Evolutionary conservation across 768 basidiomycete species (phyloP).

Genomic region (Kondoa subrosea): DNA sequence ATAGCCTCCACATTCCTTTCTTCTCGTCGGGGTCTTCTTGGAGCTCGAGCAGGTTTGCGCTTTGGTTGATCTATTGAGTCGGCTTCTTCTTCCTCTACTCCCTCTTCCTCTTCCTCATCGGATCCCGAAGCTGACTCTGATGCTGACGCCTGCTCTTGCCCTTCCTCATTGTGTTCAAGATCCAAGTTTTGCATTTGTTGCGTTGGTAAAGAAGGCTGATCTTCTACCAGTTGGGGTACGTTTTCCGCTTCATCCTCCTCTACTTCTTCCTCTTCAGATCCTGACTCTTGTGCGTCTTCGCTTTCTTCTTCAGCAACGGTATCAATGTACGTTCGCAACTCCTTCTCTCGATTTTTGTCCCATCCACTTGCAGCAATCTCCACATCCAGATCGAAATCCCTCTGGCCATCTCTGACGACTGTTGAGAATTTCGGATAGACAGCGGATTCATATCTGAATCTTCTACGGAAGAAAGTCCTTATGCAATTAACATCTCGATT

Average conservation of each 20-base stretch:
- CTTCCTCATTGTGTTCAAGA: no score
- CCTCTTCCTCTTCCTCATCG: slow-evolving; percentile 15
- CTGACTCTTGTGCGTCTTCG: slow-evolving; percentile 16
- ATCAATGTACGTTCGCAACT: slow-evolving; percentile 45
- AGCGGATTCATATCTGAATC: slow-evolving; percentile 81
- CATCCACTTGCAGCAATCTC: slow-evolving; percentile 90
- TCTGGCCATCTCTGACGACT: slow-evolving; percentile 39
- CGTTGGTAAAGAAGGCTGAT: no score
- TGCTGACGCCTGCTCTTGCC: neutral
- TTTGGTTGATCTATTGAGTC: slow-evolving; percentile 12
- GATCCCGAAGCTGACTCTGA: neutral
- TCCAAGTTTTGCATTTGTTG: no score
- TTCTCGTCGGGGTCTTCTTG: neutral
- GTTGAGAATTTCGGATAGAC: slow-evolving; percentile 62
- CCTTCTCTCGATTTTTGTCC: slow-evolving; percentile 20
- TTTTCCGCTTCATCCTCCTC: slow-evolving; percentile 16
- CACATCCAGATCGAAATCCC: slow-evolving; percentile 64
- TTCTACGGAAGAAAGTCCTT: slow-evolving; percentile 69
- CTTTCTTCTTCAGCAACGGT: slow-evolving; percentile 33
- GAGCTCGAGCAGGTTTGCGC: slow-evolving; percentile 2
- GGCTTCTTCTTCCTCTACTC: slow-evolving; percentile 19
- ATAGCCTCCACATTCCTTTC: slow-evolving; percentile 7
- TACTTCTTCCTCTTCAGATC: slow-evolving; percentile 18
- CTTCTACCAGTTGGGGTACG: neutral
- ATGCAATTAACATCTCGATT: slow-evolving; percentile 97